Percentiles rank a stretch among this genome's conserved stretches.
phyloP scores from a whole-genome alignment of 148 eudicot species.

The Rhododendron henanense region DNA sequence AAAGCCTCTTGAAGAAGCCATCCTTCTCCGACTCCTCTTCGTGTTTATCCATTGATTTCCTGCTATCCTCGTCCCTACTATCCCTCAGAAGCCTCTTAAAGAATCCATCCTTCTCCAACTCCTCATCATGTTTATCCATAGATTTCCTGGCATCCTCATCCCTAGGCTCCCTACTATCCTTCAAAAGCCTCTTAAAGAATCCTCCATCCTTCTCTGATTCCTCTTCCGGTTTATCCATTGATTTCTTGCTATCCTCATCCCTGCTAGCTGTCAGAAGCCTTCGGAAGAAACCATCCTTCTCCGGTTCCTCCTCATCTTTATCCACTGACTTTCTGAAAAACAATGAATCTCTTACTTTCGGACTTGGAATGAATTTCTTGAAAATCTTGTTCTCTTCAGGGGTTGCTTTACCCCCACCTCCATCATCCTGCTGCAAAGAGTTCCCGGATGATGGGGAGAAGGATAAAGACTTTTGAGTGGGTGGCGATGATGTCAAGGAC shows the following conservation, averaged over 20 bases:
- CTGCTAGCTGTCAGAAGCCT: slow-evolving; percentile 65
- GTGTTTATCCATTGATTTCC: slow-evolving; percentile 39
- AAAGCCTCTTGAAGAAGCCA: slow-evolving; percentile 77
- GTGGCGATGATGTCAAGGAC: slow-evolving; percentile 82
- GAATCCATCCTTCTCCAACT: slow-evolving; percentile 87
- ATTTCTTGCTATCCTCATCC: slow-evolving; percentile 54
- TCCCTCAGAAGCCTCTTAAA: slow-evolving; percentile 72
- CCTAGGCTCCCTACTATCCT: slow-evolving; percentile 41
- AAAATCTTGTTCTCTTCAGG: slow-evolving; percentile 81
- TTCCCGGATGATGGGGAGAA: slow-evolving; percentile 57
- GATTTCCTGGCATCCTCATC: slow-evolving; percentile 56
- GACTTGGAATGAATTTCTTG: slow-evolving; percentile 78
- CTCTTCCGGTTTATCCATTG: slow-evolving; percentile 48
- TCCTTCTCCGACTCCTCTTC: slow-evolving; percentile 82
- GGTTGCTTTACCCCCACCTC: slow-evolving; percentile 44
- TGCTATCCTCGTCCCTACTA: slow-evolving; percentile 59
- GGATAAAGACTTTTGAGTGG: slow-evolving; percentile 45
- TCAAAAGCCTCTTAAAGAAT: slow-evolving; percentile 71
- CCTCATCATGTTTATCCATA: slow-evolving; percentile 52
- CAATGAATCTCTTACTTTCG: slow-evolving; percentile 71
- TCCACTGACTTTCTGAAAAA: slow-evolving; percentile 80
- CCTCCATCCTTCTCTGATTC: slow-evolving; percentile 93
- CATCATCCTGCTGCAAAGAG: slow-evolving; percentile 46
- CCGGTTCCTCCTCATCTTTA: slow-evolving; percentile 69
- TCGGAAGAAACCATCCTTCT: slow-evolving; percentile 77